phyloP scores from a whole-genome alignment of 164 flowering plant species.

The Magnolia sinica region DNA sequence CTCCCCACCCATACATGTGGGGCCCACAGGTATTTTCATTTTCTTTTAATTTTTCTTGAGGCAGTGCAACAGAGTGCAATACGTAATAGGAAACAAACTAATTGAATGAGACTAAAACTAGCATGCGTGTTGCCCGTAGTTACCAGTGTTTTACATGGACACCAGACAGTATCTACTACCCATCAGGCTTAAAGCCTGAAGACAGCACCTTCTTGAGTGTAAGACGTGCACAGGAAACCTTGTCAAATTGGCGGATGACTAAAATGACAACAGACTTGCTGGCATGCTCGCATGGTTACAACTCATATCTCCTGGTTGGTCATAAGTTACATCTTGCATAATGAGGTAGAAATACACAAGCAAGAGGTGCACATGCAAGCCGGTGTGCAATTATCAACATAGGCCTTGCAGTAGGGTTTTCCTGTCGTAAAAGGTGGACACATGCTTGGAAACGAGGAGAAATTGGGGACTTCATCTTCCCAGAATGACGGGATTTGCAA shows the following conservation, averaged over 20 bases:
- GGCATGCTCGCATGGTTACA: neutral
- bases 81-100: neutral
- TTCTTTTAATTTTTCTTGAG: neutral
- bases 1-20: conserved; percentile 92
- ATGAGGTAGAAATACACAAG: neutral
- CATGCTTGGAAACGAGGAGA: neutral
- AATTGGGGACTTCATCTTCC: neutral
- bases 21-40: conserved; percentile 66
- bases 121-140: neutral
- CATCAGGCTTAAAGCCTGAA: neutral
- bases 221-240: neutral
- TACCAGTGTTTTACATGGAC: neutral
- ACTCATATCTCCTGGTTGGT: neutral
- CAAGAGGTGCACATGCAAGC: neutral
- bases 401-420: too few species aligned
- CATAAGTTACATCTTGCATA: neutral
- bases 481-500: neutral
- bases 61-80: neutral
- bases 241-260: neutral
- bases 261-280: neutral
- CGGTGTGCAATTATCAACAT: neutral
- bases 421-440: too few species aligned
- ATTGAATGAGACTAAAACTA: neutral
- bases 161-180: neutral
- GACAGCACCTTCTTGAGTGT: neutral